Base-by-base conservation (phyloP, 2,329 filamentous ascomycete species). In the Tricladium varicosporioides region DNA sequence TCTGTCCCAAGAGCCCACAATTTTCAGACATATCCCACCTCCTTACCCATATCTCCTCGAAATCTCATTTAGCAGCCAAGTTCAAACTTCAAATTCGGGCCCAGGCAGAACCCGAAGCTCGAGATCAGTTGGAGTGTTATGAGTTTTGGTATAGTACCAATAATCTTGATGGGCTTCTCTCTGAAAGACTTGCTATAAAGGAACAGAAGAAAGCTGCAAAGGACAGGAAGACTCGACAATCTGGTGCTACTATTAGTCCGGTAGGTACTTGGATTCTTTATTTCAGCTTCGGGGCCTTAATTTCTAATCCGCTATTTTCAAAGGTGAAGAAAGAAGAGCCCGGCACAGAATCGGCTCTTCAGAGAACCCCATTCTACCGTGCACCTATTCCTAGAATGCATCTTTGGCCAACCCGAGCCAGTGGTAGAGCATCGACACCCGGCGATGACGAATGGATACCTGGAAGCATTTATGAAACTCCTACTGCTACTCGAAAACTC, bases 21-120 rank as follows among this genome's bases (percentile, higher is more conserved):
- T 97, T 97, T 75, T 96, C 91, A 55, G 93, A 97, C 73, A 80
- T 92, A 46, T 96, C 92, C 33, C 93, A 97, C 72, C 79, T 97
- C 40, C 83, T 97, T 69, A 97, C 93, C 11, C 93, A 97, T 70
- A 84, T 97, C 60, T 85, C 89, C 58, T 97, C 92, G 62, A 97
- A 97, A 71, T 88, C 89, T n/a, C 93, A 97, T 71, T 78, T 97
- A 33, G 86, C 91, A 58, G 83, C 91, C 70, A 86, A 90, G 67
- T 95, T 92, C 76, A 91, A 91, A 68, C 80, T 91, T 52, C 87
- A 91, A 66, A 83, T 96, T 63, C 84, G 83, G 56, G 83, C 87
- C 54, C 81, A 84, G 53, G 79, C 82, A 47, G 88, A 95, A 59
- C 72, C 79, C n/a, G 75, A 75, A n/a, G 85, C 88, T n/a, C 78